Percentiles rank a stretch among this genome's conserved stretches.
Evolutionary conservation across 306 rosid genomes (phyloP).

Genomic region (Medicago ruthenica): DNA sequence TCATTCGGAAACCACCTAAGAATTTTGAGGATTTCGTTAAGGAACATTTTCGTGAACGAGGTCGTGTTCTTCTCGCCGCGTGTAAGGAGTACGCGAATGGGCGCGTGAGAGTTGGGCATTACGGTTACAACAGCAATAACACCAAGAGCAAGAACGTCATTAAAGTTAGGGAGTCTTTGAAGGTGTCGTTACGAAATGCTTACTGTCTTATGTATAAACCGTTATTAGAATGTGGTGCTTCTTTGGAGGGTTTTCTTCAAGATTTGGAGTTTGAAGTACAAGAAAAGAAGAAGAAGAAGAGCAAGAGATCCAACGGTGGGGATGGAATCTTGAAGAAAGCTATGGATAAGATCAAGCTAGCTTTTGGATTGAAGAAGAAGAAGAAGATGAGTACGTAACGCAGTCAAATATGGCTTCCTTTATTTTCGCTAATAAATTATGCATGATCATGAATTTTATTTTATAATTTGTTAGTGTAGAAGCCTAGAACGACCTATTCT

Average conservation of each 20-base stretch:
- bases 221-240: background rate
- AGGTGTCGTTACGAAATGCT: background rate
- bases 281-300: background rate
- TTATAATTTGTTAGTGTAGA: background rate
- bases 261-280: background rate
- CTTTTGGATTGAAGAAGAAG: slow-evolving; percentile 6
- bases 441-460: background rate
- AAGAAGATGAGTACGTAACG: background rate
- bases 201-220: background rate
- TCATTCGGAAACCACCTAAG: background rate
- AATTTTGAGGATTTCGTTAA: background rate
- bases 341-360: background rate
- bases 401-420: background rate
- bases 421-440: too few relatives aligned
- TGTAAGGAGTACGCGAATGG: slow-evolving; percentile 10
- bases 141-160: background rate
- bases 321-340: background rate
- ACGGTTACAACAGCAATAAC: background rate
- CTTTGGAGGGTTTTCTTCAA: background rate
- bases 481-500: background rate
- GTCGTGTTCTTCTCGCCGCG: background rate
- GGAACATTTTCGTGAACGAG: slow-evolving; percentile 1
- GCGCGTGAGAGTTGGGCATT: slow-evolving; percentile 10
- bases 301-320: background rate
- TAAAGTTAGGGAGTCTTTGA: background rate